Conservation (phyloP, 352 stramenopile species). For the Phytophthora cactorum region DNA sequence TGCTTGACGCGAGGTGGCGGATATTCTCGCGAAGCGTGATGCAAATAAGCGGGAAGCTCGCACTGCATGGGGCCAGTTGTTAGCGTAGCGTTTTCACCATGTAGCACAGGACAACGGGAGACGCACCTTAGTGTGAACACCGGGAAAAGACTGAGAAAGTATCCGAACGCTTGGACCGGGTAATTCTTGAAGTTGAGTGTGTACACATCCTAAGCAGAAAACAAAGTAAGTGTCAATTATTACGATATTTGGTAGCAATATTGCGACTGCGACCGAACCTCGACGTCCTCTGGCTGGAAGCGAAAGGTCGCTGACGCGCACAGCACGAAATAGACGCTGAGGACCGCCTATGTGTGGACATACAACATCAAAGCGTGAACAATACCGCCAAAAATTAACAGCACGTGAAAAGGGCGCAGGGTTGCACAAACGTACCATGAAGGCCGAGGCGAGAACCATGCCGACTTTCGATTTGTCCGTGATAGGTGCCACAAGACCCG, state of each 20-base stretch:
- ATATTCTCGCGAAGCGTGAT: slow-evolving; percentile 90
- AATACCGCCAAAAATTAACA: slow-evolving; percentile 13
- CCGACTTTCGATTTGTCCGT: slow-evolving; percentile 82
- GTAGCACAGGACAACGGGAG: slow-evolving; percentile 8
- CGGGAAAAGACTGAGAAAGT: slow-evolving; percentile 89
- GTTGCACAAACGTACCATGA: slow-evolving; percentile 55
- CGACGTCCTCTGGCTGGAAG: slow-evolving; percentile 78
- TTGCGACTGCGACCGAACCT: slow-evolving; percentile 47
- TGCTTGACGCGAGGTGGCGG: slow-evolving; percentile 64
- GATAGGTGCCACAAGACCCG: slow-evolving; percentile 83
- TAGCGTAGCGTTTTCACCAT: slow-evolving; percentile 19
- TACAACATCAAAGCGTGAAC: slow-evolving; percentile 7
- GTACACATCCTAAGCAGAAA: slow-evolving; percentile 78
- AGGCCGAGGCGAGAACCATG: slow-evolving; percentile 64
- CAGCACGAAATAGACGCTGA: slow-evolving; percentile 83
- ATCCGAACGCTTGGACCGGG: slow-evolving; percentile 75
- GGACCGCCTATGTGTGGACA: slow-evolving; percentile 56
- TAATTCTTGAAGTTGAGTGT: slow-evolving; percentile 91
- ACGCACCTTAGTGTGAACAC: slow-evolving; percentile 85
- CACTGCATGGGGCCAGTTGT: slow-evolving; percentile 40
- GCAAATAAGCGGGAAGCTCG: slow-evolving; percentile 86
- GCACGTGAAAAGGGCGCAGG: slow-evolving; percentile 3
- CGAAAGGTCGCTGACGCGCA: slow-evolving; percentile 82
- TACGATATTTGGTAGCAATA: slow-evolving; percentile 15
- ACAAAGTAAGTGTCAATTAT: slow-evolving; percentile 18